Evolutionary conservation across 2,329 filamentous ascomycete genomes (phyloP).

Genomic region (Alternaria solani): DNA sequence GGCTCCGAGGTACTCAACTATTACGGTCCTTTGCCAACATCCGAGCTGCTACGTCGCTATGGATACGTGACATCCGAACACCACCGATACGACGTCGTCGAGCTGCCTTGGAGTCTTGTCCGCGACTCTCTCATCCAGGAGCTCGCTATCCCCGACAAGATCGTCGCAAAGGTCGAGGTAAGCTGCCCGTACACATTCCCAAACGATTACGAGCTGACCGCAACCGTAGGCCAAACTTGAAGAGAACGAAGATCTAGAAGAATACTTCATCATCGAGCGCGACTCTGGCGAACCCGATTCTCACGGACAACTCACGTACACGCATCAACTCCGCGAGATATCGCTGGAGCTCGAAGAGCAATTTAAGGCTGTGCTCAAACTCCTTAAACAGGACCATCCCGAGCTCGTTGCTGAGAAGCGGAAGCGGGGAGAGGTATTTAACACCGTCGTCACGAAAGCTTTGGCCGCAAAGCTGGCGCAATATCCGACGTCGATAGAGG

Average conservation of each 20-base stretch:
- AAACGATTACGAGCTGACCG: neutral
- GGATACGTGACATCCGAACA: slow-evolving; percentile 34
- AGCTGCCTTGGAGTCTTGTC: slow-evolving; percentile 26
- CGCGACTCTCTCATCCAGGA: slow-evolving; percentile 12
- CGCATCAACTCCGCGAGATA: slow-evolving; percentile 19
- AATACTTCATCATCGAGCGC: slow-evolving; percentile 32
- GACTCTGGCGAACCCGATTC: slow-evolving; percentile 33
- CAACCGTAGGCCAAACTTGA: neutral
- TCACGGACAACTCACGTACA: slow-evolving; percentile 24
- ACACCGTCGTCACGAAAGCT: slow-evolving; percentile 12
- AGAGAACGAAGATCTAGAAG: slow-evolving; percentile 23
- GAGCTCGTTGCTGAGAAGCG: slow-evolving; percentile 14
- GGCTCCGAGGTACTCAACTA: slow-evolving; percentile 35
- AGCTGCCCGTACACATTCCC: neutral
- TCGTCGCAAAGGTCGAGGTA: slow-evolving; percentile 12
- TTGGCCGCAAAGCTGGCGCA: slow-evolving; percentile 22
- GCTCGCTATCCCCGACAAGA: slow-evolving; percentile 12
- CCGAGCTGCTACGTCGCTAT: slow-evolving; percentile 33
- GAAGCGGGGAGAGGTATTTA: slow-evolving; percentile 21
- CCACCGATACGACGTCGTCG: slow-evolving; percentile 29
- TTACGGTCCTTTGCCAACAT: slow-evolving; percentile 33
- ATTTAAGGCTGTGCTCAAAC: slow-evolving; percentile 23
- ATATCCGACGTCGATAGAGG: slow-evolving; percentile 22
- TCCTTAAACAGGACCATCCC: slow-evolving; percentile 21
- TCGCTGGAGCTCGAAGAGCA: slow-evolving; percentile 30